Evolutionary conservation across 2,329 filamentous ascomycete genomes (phyloP).

Genomic region (Penicillium sclerotigenum): DNA sequence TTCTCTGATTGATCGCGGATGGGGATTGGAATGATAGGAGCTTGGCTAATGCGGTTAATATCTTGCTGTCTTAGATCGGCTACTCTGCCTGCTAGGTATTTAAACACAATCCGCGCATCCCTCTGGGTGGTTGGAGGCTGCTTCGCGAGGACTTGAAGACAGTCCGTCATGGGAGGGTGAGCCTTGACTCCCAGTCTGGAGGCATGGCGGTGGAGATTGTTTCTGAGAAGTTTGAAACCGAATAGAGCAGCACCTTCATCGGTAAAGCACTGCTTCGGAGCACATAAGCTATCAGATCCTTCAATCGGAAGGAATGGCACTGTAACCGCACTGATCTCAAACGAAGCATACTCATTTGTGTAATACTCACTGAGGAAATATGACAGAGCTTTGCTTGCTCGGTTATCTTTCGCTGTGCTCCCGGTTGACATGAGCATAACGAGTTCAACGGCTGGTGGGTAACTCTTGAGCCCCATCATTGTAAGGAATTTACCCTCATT

Average conservation of each 20-base stretch:
- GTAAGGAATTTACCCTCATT: constrained; percentile 72
- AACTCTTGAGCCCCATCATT: constrained; percentile 67
- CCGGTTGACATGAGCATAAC: constrained; percentile 71
- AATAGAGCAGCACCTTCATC: constrained; percentile 74
- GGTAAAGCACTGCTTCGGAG: constrained; percentile 75
- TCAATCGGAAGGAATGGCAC: constrained; percentile 71
- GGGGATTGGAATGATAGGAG: constrained; percentile 69
- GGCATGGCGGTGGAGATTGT: constrained; percentile 75
- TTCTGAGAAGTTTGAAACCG: constrained; percentile 73
- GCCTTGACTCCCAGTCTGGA: constrained; percentile 79
- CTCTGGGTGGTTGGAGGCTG: constrained; percentile 65
- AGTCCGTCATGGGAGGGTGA: constrained; percentile 75
- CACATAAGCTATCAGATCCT: constrained; percentile 61
- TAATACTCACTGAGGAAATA: constrained; percentile 83
- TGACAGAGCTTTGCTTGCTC: constrained; percentile 68
- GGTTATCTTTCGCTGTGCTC: constrained; percentile 50
- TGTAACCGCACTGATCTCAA: constrained; percentile 55
- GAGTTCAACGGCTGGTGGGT: constrained; percentile 70
- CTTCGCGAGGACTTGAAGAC: constrained; percentile 68
- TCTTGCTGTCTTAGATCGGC: constrained; percentile 66
- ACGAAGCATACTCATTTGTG: constrained; percentile 68
- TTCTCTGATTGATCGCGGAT: constrained; percentile 41
- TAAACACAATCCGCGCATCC: constrained; percentile 70
- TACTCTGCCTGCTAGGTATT: constrained; percentile 76
- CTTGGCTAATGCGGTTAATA: constrained; percentile 59